Evolutionary conservation across 2,329 filamentous ascomycete genomes (phyloP).

Genomic region (Tolypocladium nubicola): DNA sequence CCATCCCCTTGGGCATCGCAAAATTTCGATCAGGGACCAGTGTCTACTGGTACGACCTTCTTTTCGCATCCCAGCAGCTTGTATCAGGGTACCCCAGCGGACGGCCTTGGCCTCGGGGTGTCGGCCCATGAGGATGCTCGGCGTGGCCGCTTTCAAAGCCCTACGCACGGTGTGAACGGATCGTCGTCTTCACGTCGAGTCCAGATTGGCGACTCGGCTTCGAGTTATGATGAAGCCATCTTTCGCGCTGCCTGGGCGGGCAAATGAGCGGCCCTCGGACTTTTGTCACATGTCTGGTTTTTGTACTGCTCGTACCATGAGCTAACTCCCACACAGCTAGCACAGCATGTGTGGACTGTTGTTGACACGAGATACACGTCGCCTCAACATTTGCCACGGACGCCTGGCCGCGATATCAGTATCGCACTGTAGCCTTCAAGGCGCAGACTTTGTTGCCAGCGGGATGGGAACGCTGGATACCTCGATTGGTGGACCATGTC

Average conservation of each 20-base stretch:
- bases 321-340: neutral
- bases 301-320: neutral
- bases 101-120: slow-evolving; percentile 7
- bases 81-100: slow-evolving; percentile 34
- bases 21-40: slow-evolving; percentile 6
- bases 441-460: neutral
- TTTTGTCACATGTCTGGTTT: neutral
- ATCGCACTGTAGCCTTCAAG: neutral
- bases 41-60: slow-evolving; percentile 18
- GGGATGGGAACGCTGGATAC: neutral
- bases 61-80: slow-evolving; percentile 42
- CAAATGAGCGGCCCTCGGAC: neutral
- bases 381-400: neutral
- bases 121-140: neutral
- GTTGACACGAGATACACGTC: neutral
- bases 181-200: slow-evolving; percentile 13
- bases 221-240: slow-evolving; percentile 24
- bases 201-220: slow-evolving; percentile 21
- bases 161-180: neutral
- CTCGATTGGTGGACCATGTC: neutral
- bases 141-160: slow-evolving; percentile 8
- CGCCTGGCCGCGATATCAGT: neutral
- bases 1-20: slow-evolving; percentile 9
- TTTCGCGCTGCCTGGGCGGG: slow-evolving; percentile 21
- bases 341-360: neutral